Evolutionary conservation across 108 stramenopile genomes (phyloP).

Genomic region (Pseudonitzschia delicatissima): DNA sequence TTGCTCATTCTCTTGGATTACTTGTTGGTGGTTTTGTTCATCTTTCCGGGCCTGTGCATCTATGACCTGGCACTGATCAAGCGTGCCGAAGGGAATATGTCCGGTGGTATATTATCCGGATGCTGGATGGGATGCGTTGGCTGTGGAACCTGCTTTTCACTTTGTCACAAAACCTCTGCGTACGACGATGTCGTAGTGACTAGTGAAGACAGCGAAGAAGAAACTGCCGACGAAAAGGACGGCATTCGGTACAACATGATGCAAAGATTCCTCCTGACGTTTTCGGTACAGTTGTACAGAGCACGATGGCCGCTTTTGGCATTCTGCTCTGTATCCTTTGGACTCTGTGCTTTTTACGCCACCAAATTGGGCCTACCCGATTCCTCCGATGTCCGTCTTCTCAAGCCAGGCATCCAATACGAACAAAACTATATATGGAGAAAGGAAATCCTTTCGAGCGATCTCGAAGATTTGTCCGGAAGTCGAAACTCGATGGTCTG

Average conservation of each 20-base stretch:
- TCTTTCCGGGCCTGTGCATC: conserved; percentile 59
- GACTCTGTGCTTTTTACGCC: too few species aligned
- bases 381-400: too few species aligned
- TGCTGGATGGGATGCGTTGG: conserved; percentile 7
- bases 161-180: conserved; percentile 7
- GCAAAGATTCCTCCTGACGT: not conserved
- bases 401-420: too few species aligned
- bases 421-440: too few species aligned
- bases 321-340: too few species aligned
- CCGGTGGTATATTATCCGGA: not conserved
- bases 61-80: conserved; percentile 32
- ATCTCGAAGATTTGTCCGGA: too few species aligned
- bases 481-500: too few species aligned
- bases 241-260: not conserved
- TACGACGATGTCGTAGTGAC: not conserved
- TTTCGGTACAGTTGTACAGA: not conserved
- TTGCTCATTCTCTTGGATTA: conserved; percentile 52
- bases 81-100: conserved; percentile 4
- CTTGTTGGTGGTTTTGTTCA: conserved; percentile 42
- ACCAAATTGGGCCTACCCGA: too few species aligned
- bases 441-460: too few species aligned
- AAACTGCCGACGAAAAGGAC: conserved; percentile 42
- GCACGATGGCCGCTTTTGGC: not conserved
- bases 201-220: conserved; percentile 36
- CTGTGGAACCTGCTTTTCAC: conserved; percentile 10